Evolutionary conservation across 345 rosid species (phyloP), one percentile per base, ranked within the genome.

Genomic region (Lepidium africanum): DNA sequence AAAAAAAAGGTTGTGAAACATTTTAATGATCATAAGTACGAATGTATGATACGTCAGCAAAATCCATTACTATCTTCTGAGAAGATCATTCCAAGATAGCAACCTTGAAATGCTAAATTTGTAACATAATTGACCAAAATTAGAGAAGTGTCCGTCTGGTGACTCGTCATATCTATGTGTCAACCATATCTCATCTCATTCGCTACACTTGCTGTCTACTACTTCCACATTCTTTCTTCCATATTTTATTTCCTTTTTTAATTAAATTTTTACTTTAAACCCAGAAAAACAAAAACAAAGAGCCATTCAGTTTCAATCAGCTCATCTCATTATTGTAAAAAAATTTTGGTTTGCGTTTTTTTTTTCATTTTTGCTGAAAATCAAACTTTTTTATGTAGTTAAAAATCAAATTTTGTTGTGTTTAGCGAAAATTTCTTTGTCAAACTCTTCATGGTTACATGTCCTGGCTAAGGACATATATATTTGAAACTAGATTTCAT

Each of bases 91-190:
- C 56, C 74, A 67, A 59, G 37, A 16, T 10, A n/a, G 7, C 52
- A n/a, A 62, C 73, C 70, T 75, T 37, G 70, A 63, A 75, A 23
- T 75, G 74, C 78, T 75, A 68, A 75, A 68, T 40, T 54, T 75
- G 65, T 39, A 68, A 10, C 39, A 61, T 43, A 45, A 67, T 68
- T 67, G 69, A 74, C 73, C 43, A 30, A 45, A 60, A 30, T 4
- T 25, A 40, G 36, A 27, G 5, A 66, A 16, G 25, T 9, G 56
- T 55, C 25, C 37, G 14, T 30, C 6, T 2, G 30, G 59, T 73
- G 71, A 58, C 73, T 59, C 67, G 25, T 39, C 67, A 50, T 59
- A 30, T 23, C 33, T 30, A 71, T 71, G 69, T 63, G 64, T 54
- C 68, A 52, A 61, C 75, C 68, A 70, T 51, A 70, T 52, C 62